phyloP scores from a whole-genome alignment of 2,329 filamentous ascomycete species.

The Pseudogymnoascus sp. region DNA sequence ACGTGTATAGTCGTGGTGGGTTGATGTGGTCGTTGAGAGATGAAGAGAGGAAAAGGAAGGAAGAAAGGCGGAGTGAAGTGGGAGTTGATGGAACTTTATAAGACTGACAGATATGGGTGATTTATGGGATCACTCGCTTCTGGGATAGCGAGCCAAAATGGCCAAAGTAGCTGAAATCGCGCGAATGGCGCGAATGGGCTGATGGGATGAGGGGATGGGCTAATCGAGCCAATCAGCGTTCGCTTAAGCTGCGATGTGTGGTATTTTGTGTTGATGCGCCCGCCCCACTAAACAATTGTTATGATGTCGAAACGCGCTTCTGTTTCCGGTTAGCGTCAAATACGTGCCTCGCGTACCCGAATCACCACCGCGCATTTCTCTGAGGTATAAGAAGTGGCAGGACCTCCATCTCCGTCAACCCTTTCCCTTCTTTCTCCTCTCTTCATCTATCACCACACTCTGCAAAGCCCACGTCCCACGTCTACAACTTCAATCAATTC shows the following conservation, averaged over 20 bases:
- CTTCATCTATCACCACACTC: slow-evolving; percentile 25
- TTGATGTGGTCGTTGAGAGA: slow-evolving; percentile 10
- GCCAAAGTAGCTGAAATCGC: slow-evolving; percentile 15
- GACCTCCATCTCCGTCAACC: slow-evolving; percentile 10
- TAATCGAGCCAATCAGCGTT: slow-evolving; percentile 8
- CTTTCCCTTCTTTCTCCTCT: slow-evolving; percentile 19
- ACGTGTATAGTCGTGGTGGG: slow-evolving; percentile 14
- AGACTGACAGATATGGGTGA: slow-evolving; percentile 10
- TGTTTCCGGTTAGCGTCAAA: not conserved
- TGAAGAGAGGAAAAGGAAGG: slow-evolving; percentile 22
- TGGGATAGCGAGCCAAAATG: not conserved
- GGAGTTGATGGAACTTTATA: slow-evolving; percentile 14
- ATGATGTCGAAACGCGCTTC: slow-evolving; percentile 12
- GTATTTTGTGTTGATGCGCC: not conserved
- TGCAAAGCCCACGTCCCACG: slow-evolving; percentile 15
- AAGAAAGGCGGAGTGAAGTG: slow-evolving; percentile 19
- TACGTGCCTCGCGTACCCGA: slow-evolving; percentile 8
- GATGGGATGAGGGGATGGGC: slow-evolving; percentile 19
- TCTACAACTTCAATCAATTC: slow-evolving; percentile 22
- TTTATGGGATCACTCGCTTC: slow-evolving; percentile 13
- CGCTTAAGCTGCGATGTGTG: not conserved
- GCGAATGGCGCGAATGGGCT: slow-evolving; percentile 12
- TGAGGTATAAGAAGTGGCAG: slow-evolving; percentile 13
- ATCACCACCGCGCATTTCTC: slow-evolving; percentile 11
- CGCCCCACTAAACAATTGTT: slow-evolving; percentile 1